These are phyloP conservation scores for Pseudophaeomoniella oleicola DNA, from an alignment of 2,329 filamentous ascomycete species.

Conservation along the genomic window DNA sequence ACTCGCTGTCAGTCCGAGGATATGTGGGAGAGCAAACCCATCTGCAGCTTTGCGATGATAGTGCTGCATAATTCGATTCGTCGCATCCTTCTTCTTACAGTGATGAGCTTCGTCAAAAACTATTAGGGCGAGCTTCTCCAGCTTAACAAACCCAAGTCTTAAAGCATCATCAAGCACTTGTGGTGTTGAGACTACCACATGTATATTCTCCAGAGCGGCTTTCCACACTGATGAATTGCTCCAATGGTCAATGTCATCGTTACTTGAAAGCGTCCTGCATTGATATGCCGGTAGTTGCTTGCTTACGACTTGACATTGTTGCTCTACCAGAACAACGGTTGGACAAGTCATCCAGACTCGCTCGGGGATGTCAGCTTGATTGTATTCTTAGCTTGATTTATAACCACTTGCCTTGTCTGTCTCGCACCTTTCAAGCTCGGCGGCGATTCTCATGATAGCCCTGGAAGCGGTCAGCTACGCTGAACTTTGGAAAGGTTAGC, in stretches of 20 bases:
- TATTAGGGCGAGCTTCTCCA: conserved; percentile 50
- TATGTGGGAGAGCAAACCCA: conserved; percentile 37
- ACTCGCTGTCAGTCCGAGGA: conserved; percentile 71
- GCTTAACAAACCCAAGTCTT: conserved; percentile 55
- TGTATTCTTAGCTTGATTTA: background rate
- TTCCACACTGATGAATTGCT: conserved; percentile 53
- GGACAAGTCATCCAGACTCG: conserved; percentile 60
- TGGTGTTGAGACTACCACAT: conserved; percentile 65
- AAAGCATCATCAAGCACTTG: conserved; percentile 63
- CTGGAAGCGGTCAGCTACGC: conserved; percentile 21
- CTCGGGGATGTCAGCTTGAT: conserved; percentile 10
- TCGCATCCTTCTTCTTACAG: conserved; percentile 49
- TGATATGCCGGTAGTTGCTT: conserved; percentile 43
- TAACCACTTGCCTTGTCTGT: conserved; percentile 36
- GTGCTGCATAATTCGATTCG: conserved; percentile 56
- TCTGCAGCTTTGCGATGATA: conserved; percentile 40
- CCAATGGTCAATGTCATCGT: conserved; percentile 61
- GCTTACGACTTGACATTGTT: conserved; percentile 49
- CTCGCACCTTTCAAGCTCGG: conserved; percentile 43
- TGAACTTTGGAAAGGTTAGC: conserved; percentile 1
- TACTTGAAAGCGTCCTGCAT: conserved; percentile 50
- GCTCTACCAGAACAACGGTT: conserved; percentile 50
- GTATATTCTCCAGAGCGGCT: conserved; percentile 45
- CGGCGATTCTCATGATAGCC: conserved; percentile 52
- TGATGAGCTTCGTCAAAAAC: conserved; percentile 83